These are phyloP conservation scores for Juncus effusus DNA, from an alignment of 176 grass and related monocot species.

Conservation along the genomic window DNA sequence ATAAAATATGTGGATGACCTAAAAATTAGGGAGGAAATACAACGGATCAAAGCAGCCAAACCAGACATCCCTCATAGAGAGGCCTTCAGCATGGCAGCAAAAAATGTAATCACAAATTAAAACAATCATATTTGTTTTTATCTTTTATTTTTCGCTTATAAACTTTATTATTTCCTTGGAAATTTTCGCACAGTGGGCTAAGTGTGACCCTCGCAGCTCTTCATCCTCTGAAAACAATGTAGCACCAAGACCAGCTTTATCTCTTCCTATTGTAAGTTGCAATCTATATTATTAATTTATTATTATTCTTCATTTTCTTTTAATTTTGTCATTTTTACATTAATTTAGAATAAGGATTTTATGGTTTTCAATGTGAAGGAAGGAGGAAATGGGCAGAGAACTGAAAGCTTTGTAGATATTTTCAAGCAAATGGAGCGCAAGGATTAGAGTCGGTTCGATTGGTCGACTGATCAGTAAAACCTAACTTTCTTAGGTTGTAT, in stretches of 20 bases:
- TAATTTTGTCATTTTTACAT: conserved; percentile 10
- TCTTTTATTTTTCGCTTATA: conserved; percentile 1
- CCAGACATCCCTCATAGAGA: conserved; percentile 96
- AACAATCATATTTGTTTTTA: not conserved
- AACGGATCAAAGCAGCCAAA: conserved; percentile 89
- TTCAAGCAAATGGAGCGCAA: conserved; percentile 84
- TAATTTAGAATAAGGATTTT: not conserved
- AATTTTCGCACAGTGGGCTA: conserved; percentile 60
- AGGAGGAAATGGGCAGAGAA: conserved; percentile 43
- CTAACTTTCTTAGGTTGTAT: conserved; percentile 25
- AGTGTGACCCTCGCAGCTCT: conserved; percentile 76
- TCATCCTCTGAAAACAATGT: conserved; percentile 47
- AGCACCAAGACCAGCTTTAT: conserved; percentile 31
- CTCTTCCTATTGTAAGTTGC: conserved; percentile 42
- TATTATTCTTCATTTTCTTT: no score
- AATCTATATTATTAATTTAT: no score
- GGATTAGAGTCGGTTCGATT: conserved; percentile 31
- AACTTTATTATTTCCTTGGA: conserved; percentile 1
- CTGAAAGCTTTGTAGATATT: conserved; percentile 71
- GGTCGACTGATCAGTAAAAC: not conserved
- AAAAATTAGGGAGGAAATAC: conserved; percentile 87
- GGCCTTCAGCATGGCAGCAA: conserved; percentile 98
- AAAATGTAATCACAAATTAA: conserved; percentile 55
- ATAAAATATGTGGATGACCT: not conserved
- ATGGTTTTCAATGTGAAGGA: conserved; percentile 39